phyloP scores from a whole-genome alignment of 148 eudicot species.

The Vaccinium vitisidaea region DNA sequence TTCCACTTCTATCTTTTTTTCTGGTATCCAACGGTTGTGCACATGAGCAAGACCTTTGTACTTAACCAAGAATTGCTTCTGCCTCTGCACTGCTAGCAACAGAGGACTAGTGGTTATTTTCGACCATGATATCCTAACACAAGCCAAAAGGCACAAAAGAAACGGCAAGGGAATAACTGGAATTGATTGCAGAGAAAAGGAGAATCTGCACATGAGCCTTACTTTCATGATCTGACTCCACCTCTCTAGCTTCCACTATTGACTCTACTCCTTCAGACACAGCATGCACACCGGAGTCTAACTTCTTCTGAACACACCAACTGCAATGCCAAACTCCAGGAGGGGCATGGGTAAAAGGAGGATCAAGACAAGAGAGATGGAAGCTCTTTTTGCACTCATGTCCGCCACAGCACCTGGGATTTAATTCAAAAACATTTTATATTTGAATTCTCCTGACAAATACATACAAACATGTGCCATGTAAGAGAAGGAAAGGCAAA shows the following conservation, averaged over 20 bases:
- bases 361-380: conserved; percentile 28
- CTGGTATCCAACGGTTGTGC: conserved; percentile 33
- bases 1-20: conserved; percentile 10
- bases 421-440: background rate
- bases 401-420: conserved; percentile 29
- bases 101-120: background rate
- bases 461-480: background rate
- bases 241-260: conserved; percentile 21
- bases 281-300: conserved; percentile 20
- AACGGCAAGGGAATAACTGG: background rate
- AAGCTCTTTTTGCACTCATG: conserved; percentile 31
- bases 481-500: background rate
- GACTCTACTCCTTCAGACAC: conserved; percentile 33
- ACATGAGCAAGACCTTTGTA: conserved; percentile 35
- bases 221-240: conserved; percentile 23
- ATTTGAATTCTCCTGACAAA: background rate
- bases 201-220: conserved; percentile 8
- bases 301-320: conserved; percentile 32
- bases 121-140: background rate
- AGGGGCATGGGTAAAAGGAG: conserved; percentile 22
- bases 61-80: conserved; percentile 34
- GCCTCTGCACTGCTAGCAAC: conserved; percentile 13
- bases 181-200: background rate
- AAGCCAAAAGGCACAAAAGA: conserved; percentile 9
- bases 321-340: conserved; percentile 36